Percentiles rank a stretch among this genome's conserved stretches.
phyloP scores from a whole-genome alignment of 1,284 basidiomycete genomes.

The Coniferiporia sulphurascens region DNA sequence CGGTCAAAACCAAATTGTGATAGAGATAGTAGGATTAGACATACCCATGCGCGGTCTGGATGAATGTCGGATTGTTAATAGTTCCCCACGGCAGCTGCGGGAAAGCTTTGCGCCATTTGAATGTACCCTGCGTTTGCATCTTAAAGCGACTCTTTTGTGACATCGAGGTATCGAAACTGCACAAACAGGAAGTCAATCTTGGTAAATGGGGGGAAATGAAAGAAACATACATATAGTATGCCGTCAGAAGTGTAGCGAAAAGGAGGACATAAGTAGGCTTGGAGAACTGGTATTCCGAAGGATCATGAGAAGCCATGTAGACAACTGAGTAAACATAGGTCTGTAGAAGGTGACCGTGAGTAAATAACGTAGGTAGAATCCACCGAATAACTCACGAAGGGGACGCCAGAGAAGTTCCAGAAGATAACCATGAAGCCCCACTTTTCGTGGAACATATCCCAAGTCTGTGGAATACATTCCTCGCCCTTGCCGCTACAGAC shows the following conservation, averaged over 20 bases:
- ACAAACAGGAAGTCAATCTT: slow-evolving; percentile 19
- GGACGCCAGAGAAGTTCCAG: slow-evolving; percentile 96
- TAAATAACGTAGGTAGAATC: background rate
- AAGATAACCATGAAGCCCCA: slow-evolving; percentile 95
- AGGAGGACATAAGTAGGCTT: slow-evolving; percentile 68
- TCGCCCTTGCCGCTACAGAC: slow-evolving; percentile 68
- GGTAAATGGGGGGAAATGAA: slow-evolving; percentile 6
- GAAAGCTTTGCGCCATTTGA: slow-evolving; percentile 85
- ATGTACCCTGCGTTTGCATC: slow-evolving; percentile 92
- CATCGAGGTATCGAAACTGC: slow-evolving; percentile 91
- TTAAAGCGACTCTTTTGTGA: slow-evolving; percentile 98
- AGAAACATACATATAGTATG: slow-evolving; percentile 75
- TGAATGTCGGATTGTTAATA: slow-evolving; percentile 85
- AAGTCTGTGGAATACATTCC: slow-evolving; percentile 98
- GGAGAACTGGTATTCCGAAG: slow-evolving; percentile 83
- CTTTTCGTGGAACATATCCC: slow-evolving; percentile 99
- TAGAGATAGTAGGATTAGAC: slow-evolving; percentile 17
- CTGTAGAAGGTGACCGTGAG: slow-evolving; percentile 39
- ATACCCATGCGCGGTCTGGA: slow-evolving; percentile 91
- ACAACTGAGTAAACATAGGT: slow-evolving; percentile 97
- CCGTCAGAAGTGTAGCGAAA: slow-evolving; percentile 72
- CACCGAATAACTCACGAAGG: slow-evolving; percentile 53
- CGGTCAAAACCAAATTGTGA: slow-evolving; percentile 15
- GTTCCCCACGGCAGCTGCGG: slow-evolving; percentile 87
- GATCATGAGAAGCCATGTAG: slow-evolving; percentile 96